Base-by-base conservation (phyloP, 2,329 filamentous ascomycete species). In the Claviceps sp. region DNA sequence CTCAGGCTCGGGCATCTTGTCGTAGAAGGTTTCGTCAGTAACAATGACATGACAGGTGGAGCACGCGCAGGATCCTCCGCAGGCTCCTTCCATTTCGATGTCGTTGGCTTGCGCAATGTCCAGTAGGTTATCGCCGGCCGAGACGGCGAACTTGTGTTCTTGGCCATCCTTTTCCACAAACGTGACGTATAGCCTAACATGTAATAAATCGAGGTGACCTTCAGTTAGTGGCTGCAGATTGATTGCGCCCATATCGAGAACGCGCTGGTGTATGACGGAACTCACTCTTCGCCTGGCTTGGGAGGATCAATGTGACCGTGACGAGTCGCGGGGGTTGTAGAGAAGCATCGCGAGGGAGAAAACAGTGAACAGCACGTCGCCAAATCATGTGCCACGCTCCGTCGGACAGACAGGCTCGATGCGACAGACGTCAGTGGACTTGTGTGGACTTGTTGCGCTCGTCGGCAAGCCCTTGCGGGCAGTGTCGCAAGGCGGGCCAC, bases 1-100 rank as follows among this genome's bases (percentile, higher is more conserved):
- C 56, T 84, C 82, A 42, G 85, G 83, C 66, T 88, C 85, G 59
- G 82, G 77, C 73, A 90, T 88, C 68, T 79, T 80, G 58, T 91
- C 85, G 70, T 85, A 91, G 68, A 81, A 78, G 4, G 79, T 78
- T 45, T 86, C 80, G 61, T 85, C 81, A 53, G 79, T 69, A 39
- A 95, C 86, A 55, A 95, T 89, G 52, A 95, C 84, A 70, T 95
- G 89, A 71, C 89, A 95, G 5, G 89, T 95, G 52, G 86, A 93
- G 71, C 89, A 95, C 51, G 89, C 89, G 69, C 89, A 95, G 37
- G 87, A 93, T 22, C 89, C 93, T 59, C 93, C 93, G 64, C 93
- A 98, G 13, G 93, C 93, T 55, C 93, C 90, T 74, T 98, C 93
- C 91, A 98, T 97, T 68, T 98, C 93, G 43, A 98, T 74, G 63